phyloP scores from a whole-genome alignment of 805 yeast genomes.

The Candida patagonica region DNA sequence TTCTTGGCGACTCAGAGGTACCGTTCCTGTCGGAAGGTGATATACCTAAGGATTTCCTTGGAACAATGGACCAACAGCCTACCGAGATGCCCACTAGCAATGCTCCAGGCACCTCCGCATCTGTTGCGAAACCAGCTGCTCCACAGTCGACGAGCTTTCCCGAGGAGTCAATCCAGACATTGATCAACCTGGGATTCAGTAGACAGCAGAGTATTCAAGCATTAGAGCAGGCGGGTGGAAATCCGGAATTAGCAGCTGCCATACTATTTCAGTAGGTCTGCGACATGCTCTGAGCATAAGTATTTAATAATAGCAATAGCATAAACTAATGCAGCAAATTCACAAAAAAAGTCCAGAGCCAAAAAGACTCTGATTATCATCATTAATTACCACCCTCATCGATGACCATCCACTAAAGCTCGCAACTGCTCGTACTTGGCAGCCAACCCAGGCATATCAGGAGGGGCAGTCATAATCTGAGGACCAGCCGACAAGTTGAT shows the following conservation, averaged over 20 bases:
- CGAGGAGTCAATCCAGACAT: conserved; percentile 35
- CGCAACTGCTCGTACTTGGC: conserved; percentile 24
- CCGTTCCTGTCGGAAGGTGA: conserved; percentile 67
- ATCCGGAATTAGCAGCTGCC: conserved; percentile 81
- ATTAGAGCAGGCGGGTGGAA: conserved; percentile 57
- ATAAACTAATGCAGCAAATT: too few species aligned
- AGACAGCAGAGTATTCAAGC: conserved; percentile 57
- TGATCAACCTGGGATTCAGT: conserved; percentile 65
- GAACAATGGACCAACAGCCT: conserved; percentile 10
- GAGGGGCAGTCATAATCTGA: conserved; percentile 24
- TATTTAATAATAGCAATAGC: too few species aligned
- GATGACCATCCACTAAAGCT: too few species aligned
- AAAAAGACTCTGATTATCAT: too few species aligned
- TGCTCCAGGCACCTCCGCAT: not conserved
- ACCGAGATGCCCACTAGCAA: conserved; percentile 18
- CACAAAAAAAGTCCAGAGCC: too few species aligned
- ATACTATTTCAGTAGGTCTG: conserved; percentile 38
- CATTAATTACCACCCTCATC: too few species aligned
- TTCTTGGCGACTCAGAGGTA: conserved; percentile 65
- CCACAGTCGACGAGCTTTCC: conserved; percentile 9
- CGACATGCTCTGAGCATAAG: too few species aligned
- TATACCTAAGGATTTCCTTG: conserved; percentile 37
- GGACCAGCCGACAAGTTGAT: conserved; percentile 20
- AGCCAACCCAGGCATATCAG: conserved; percentile 22
- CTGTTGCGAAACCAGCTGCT: conserved; percentile 4